These are phyloP conservation scores for Takashimella tepidaria DNA, from an alignment of 1,284 basidiomycete genomes.

Conservation along the genomic window DNA sequence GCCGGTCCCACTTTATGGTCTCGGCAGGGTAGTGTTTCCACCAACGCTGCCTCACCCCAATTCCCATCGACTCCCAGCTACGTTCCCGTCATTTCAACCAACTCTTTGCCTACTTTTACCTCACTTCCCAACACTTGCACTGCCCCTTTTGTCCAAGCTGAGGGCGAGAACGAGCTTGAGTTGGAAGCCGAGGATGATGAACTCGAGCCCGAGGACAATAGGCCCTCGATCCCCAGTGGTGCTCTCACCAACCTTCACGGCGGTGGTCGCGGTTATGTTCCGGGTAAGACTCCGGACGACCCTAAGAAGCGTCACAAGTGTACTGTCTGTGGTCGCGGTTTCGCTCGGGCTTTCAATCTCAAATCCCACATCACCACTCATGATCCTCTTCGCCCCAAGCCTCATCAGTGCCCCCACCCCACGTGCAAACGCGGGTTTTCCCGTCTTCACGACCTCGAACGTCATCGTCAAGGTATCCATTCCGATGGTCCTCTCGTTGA, in stretches of 20 bases:
- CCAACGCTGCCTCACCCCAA: constrained; percentile 21
- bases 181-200: constrained; percentile 7
- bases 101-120: constrained; percentile 1
- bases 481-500: constrained; percentile 47
- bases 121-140: constrained; percentile 8
- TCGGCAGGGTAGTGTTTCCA: constrained; percentile 15
- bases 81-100: constrained; percentile 2
- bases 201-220: constrained; percentile 14
- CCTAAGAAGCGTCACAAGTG: constrained; percentile 50
- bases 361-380: constrained; percentile 49
- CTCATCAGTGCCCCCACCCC: constrained; percentile 45
- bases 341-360: constrained; percentile 49
- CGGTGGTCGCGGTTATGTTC: constrained; percentile 47
- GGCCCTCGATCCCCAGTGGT: constrained; percentile 15
- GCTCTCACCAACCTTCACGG: constrained; percentile 42
- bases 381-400: constrained; percentile 48
- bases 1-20: constrained; percentile 10
- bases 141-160: constrained; percentile 8
- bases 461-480: constrained; percentile 49
- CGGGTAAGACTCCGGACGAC: constrained; percentile 48
- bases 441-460: constrained; percentile 49
- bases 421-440: constrained; percentile 48
- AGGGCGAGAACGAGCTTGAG: constrained; percentile 24
- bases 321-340: constrained; percentile 45
- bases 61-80: constrained; percentile 30